These are phyloP conservation scores for thale cress (Arabidopsis thaliana) DNA, from an alignment of 345 rosid species.

Conservation along the genomic window DNA sequence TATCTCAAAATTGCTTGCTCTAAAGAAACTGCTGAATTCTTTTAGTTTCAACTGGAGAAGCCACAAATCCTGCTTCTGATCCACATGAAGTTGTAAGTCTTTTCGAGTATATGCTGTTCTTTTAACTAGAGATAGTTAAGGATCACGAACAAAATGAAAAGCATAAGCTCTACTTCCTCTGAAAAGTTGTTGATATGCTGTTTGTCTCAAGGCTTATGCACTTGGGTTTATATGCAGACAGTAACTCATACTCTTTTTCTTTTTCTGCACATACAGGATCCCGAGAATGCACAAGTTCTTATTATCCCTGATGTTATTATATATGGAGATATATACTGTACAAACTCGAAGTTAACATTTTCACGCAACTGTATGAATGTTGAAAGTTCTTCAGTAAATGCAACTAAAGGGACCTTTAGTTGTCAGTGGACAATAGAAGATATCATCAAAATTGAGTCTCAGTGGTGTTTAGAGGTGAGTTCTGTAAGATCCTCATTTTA, in stretches of 20 bases:
- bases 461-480: slow-evolving; percentile 62
- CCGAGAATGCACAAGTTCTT: slow-evolving; percentile 47
- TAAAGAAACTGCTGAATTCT: slow-evolving; percentile 3
- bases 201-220: slow-evolving; percentile 15
- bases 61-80: slow-evolving; percentile 19
- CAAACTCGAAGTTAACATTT: slow-evolving; percentile 57
- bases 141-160: slow-evolving; percentile 11
- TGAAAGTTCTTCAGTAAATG: slow-evolving; percentile 58
- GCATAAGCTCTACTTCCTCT: slow-evolving; percentile 5
- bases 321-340: slow-evolving; percentile 52
- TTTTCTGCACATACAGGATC: slow-evolving; percentile 53
- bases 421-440: slow-evolving; percentile 58
- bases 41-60: slow-evolving; percentile 41
- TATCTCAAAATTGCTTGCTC: slow-evolving; percentile 21
- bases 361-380: slow-evolving; percentile 52
- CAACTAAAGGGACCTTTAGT: slow-evolving; percentile 46
- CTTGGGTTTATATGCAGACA: slow-evolving; percentile 12
- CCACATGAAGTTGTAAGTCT: slow-evolving; percentile 38
- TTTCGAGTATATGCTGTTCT: not conserved
- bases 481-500: slow-evolving; percentile 21
- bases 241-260: slow-evolving; percentile 2
- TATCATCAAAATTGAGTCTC: slow-evolving; percentile 56
- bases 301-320: slow-evolving; percentile 58
- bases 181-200: slow-evolving; percentile 9
- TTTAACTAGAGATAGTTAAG: slow-evolving; percentile 1